Base-by-base conservation (phyloP, 352 stramenopile genomes). In the Phytophthora lateralis region DNA sequence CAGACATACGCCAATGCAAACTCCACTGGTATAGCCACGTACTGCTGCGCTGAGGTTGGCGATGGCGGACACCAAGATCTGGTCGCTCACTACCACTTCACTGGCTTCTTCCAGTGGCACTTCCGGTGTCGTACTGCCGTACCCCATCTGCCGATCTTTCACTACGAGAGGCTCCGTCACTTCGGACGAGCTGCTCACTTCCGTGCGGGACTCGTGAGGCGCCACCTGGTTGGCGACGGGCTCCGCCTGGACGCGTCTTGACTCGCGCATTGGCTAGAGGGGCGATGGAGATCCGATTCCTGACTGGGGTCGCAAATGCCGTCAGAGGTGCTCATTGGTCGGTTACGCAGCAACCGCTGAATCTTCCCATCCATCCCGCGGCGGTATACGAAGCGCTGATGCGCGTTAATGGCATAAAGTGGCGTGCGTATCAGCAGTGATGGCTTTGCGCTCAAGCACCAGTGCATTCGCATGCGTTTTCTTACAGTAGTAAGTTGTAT, bases 41-140 rank as follows among this genome's bases (percentile, higher is more conserved):
- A 91, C 81, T 21, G 82, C 82, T 15, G 85, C 89, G 61, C 85
- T 93, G 49, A 93, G 80, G 62, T 93, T 93, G 17, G 82, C 85
- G n/a, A 91, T 73, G 9, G 84, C 80, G 15, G 84, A 93, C 11
- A 93, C 84, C 37, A 88, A 51, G 41, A 85, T 63, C 53, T 71
- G 62, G 47, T 80, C 64, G 63, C 71, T 83, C 6, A 82, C 57
- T 24, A 62, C 45, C 34, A 37, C 61, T 12, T 57, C 39, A n/a
- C 55, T n/a, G 3, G 9, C 34, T 7, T 46, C 54, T 43, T 39
- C 18, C 12, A 45, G 34, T 55, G 41, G 10, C 18, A 54, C 42
- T 26, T 63, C 44, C 20, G 38, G n/a, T 9, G 43, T 62, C 38
- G 45, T 66, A 41, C 66, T 74, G 3, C 68, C 68, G 42, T 76